Evolutionary conservation across 2,329 filamentous ascomycete species (phyloP).

Genomic region (Colletotrichum australisinense): DNA sequence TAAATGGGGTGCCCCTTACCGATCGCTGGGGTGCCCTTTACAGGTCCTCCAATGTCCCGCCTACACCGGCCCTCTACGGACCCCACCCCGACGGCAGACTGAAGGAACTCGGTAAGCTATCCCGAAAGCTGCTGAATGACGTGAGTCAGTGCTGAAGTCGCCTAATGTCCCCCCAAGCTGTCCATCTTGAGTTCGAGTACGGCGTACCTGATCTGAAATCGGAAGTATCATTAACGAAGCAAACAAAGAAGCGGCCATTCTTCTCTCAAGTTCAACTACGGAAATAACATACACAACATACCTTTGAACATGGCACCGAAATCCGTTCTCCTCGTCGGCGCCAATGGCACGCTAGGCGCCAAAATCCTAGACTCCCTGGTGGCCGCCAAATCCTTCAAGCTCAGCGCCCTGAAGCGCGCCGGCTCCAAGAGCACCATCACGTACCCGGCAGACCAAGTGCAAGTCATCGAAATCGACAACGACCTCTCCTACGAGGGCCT

Average conservation of each 20-base stretch:
- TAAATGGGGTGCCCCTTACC: too few relatives aligned
- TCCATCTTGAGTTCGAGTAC: not conserved
- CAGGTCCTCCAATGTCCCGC: not conserved
- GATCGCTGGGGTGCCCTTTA: too few relatives aligned
- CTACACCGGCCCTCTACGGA: not conserved
- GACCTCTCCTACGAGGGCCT: slow-evolving; percentile 45
- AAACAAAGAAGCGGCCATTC: not conserved
- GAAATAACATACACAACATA: not conserved
- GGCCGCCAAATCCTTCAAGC: slow-evolving; percentile 41
- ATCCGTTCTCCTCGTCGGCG: slow-evolving; percentile 51
- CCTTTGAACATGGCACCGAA: slow-evolving; percentile 43
- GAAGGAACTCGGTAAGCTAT: not conserved
- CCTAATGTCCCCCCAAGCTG: not conserved
- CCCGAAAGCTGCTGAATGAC: not conserved
- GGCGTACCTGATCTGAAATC: not conserved
- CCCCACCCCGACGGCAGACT: not conserved
- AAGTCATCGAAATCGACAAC: slow-evolving; percentile 43
- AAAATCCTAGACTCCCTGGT: slow-evolving; percentile 47
- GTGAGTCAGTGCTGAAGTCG: not conserved
- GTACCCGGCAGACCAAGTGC: slow-evolving; percentile 35
- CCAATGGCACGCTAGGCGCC: slow-evolving; percentile 50
- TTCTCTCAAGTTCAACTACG: not conserved
- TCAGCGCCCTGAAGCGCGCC: slow-evolving; percentile 48
- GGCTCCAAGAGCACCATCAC: slow-evolving; percentile 43
- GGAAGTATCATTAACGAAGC: not conserved